Percentiles rank a stretch among this genome's conserved stretches.
Conservation (phyloP, 2,329 filamentous ascomycete species). For the Arthrobotrys conoides region DNA sequence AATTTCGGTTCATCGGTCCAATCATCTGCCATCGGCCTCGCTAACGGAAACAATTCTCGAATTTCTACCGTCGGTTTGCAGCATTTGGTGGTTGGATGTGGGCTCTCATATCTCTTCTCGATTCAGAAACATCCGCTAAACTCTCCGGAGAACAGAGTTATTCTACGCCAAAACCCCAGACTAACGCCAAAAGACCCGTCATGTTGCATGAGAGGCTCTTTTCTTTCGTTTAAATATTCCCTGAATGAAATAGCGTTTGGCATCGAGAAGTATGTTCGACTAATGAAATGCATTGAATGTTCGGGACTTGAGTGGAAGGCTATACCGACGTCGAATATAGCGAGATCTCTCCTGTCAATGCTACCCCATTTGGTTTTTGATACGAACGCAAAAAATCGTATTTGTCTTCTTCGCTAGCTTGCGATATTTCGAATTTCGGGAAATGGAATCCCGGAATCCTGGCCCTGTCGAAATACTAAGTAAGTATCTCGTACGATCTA, state of each 20-base stretch:
- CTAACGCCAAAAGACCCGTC: background rate
- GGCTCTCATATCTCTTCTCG: background rate
- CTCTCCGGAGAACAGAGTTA: constrained; percentile 33
- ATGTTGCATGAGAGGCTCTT: constrained; percentile 30
- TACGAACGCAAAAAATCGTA: constrained; percentile 45
- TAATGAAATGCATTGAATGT: background rate
- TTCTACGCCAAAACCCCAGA: too few relatives aligned
- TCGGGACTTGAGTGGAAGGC: constrained; percentile 4
- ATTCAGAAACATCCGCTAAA: constrained; percentile 41
- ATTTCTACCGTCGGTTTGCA: constrained; percentile 14
- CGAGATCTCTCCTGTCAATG: background rate
- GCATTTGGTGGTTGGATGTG: background rate
- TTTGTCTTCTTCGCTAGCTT: constrained; percentile 6
- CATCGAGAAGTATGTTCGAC: background rate
- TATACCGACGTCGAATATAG: constrained; percentile 24
- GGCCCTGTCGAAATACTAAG: constrained; percentile 5
- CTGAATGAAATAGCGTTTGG: constrained; percentile 15
- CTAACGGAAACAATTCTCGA: constrained; percentile 33
- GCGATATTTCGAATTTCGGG: background rate
- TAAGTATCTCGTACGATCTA: constrained; percentile 24
- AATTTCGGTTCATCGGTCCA: constrained; percentile 26
- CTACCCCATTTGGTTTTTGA: constrained; percentile 8
- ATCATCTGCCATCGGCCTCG: constrained; percentile 27
- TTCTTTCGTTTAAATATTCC: constrained; percentile 32
- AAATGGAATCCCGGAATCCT: constrained; percentile 17